Evolutionary conservation across 2,329 filamentous ascomycete genomes (phyloP).

Genomic region (Cercospora beticola): DNA sequence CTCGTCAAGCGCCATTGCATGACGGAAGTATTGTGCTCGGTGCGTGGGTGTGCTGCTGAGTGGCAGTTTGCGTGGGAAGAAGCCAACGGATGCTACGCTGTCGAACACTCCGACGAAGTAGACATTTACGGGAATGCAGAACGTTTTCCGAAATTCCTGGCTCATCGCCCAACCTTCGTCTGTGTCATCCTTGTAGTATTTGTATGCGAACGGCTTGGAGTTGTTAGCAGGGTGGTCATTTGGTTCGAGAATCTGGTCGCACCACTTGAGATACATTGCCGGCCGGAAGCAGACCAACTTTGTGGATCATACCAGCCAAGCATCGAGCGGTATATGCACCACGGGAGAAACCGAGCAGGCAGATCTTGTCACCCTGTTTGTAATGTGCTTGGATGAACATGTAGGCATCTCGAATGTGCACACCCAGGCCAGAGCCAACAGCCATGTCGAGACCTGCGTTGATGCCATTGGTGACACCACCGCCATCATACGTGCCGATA

Average conservation of each 20-base stretch:
- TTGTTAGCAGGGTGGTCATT: not conserved
- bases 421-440: constrained; percentile 45
- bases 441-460: constrained; percentile 46
- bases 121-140: constrained; percentile 45
- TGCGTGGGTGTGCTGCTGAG: constrained; percentile 43
- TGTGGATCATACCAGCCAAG: constrained; percentile 48
- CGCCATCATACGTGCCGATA: constrained; percentile 48
- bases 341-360: constrained; percentile 24
- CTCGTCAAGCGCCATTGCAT: constrained; percentile 49
- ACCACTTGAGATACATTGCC: constrained; percentile 41
- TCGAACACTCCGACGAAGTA: constrained; percentile 49
- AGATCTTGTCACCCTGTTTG: constrained; percentile 24
- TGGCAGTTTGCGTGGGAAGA: constrained; percentile 43
- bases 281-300: constrained; percentile 41
- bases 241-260: not conserved
- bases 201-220: constrained; percentile 42
- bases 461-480: constrained; percentile 43
- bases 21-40: constrained; percentile 42
- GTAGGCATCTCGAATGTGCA: constrained; percentile 38
- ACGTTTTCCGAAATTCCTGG: constrained; percentile 47
- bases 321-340: constrained; percentile 53
- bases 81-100: constrained; percentile 45
- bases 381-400: constrained; percentile 47
- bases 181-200: constrained; percentile 47
- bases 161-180: constrained; percentile 44